phyloP scores from a whole-genome alignment of 129 eudicot species.

The Flaveria brownii region DNA sequence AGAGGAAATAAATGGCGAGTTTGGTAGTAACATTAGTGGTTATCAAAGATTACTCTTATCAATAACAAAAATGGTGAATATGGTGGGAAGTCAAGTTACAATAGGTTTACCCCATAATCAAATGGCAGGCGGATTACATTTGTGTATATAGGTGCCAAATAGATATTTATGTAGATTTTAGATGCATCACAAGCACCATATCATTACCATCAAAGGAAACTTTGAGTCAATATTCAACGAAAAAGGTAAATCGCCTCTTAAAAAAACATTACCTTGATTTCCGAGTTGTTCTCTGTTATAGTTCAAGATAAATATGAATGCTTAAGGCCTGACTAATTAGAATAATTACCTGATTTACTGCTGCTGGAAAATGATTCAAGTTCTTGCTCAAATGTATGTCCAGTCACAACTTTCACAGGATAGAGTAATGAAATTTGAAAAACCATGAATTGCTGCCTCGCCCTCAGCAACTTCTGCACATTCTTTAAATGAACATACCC shows the following conservation, averaged over 20 bases:
- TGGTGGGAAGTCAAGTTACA: neutral
- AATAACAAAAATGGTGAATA: neutral
- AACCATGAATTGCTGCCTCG: constrained; percentile 82
- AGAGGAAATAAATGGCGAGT: neutral
- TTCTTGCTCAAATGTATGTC: constrained; percentile 74
- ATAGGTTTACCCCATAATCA: neutral
- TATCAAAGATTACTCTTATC: neutral
- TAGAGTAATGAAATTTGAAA: constrained; percentile 82
- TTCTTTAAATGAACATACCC: constrained; percentile 56
- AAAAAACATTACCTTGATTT: constrained; percentile 7
- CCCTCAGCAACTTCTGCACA: constrained; percentile 65
- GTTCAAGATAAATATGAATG: neutral
- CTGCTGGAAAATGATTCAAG: constrained; percentile 73
- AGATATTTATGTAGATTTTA: neutral
- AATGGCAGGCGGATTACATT: neutral
- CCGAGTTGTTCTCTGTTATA: neutral
- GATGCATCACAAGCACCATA: neutral
- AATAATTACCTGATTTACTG: constrained; percentile 54
- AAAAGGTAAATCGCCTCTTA: constrained; percentile 1
- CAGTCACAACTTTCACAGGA: constrained; percentile 77
- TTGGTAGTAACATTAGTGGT: constrained; percentile 13
- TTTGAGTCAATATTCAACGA: neutral
- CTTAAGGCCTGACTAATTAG: neutral
- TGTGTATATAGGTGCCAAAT: constrained; percentile 8
- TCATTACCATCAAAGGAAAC: constrained; percentile 8